A percentile compares a stretch with the other conserved stretches of the same genome.
Evolutionary conservation across 2,329 filamentous ascomycete genomes (phyloP).

Genomic region (Penicillium sumatraense): DNA sequence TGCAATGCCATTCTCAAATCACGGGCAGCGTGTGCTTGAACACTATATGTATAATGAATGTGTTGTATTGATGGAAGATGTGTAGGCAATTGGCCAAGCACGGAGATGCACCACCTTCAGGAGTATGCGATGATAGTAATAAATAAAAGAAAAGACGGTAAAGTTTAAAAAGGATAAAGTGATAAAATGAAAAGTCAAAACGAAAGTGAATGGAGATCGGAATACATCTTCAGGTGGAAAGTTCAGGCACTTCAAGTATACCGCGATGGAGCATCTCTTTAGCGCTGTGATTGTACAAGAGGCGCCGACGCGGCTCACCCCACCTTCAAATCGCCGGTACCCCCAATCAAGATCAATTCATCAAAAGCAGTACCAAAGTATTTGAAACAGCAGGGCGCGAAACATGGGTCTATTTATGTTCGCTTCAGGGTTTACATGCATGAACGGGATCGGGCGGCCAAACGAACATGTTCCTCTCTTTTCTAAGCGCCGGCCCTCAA

Average conservation of each 20-base stretch:
- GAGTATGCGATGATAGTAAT: too few species aligned
- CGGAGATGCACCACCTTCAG: too few species aligned
- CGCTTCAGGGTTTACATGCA: not conserved
- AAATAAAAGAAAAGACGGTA: not conserved
- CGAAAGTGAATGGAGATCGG: not conserved
- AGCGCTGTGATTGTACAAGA: constrained; percentile 1
- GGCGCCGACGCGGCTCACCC: constrained; percentile 1
- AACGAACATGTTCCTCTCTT: not conserved
- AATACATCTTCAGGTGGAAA: not conserved
- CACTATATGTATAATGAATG: too few species aligned
- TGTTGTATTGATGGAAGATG: too few species aligned
- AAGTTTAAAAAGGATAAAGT: not conserved
- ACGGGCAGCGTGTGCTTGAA: too few species aligned
- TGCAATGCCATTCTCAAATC: not conserved
- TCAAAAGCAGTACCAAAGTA: not conserved
- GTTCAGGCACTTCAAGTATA: not conserved
- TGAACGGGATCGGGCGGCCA: not conserved
- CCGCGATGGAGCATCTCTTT: not conserved
- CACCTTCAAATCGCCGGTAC: constrained; percentile 4
- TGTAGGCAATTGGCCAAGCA: too few species aligned
- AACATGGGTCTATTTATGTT: not conserved
- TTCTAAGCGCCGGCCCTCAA: not conserved
- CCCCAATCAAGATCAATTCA: not conserved
- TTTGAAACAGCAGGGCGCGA: constrained; percentile 1
- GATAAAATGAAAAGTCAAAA: not conserved